These are phyloP conservation scores for Hygrocybe coccinea DNA, from an alignment of 768 basidiomycete species.

Conservation along the genomic window DNA sequence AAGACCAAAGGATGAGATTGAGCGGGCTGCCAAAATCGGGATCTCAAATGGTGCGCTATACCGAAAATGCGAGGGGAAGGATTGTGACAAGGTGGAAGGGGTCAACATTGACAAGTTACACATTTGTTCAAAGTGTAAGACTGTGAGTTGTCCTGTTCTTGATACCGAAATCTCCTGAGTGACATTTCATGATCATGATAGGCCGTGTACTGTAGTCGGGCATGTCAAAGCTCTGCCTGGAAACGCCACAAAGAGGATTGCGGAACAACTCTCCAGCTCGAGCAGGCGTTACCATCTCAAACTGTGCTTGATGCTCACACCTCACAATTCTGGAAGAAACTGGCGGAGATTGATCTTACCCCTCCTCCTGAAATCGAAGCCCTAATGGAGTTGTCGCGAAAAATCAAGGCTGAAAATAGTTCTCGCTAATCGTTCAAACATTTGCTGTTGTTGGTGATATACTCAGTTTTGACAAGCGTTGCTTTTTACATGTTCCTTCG, in stretches of 20 bases:
- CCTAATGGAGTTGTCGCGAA: too few species aligned
- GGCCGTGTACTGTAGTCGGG: background rate
- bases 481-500: too few species aligned
- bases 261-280: background rate
- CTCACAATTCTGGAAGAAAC: background rate
- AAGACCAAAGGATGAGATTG: conserved; percentile 17
- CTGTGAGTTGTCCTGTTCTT: background rate
- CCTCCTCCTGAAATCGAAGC: background rate
- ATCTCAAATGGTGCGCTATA: conserved; percentile 19
- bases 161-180: background rate
- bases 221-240: background rate
- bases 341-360: background rate
- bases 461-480: too few species aligned
- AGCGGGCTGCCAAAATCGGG: conserved; percentile 20
- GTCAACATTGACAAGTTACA: background rate
- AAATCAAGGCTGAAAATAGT: too few species aligned
- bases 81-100: conserved; percentile 16
- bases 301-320: too few species aligned
- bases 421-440: too few species aligned
- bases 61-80: conserved; percentile 17
- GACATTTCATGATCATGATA: too few species aligned
- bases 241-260: background rate
- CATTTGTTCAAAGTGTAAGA: background rate
- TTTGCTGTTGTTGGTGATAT: too few species aligned
- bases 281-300: too few species aligned